Base-by-base conservation (phyloP, 257 asterid genomes). In the Nicotiana tomentosiformis region DNA sequence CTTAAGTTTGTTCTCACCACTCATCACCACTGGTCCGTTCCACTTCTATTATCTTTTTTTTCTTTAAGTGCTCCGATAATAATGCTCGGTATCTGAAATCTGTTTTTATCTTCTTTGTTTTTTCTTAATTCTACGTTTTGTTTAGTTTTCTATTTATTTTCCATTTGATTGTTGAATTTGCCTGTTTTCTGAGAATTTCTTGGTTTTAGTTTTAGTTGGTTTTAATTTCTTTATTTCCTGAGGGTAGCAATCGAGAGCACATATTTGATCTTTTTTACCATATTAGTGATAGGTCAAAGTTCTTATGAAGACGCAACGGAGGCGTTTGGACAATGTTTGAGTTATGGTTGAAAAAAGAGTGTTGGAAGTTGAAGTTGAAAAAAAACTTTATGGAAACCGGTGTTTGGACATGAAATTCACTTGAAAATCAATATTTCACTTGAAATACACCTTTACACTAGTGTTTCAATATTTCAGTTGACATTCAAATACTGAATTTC, bases 1-100 rank as follows among this genome's bases (percentile, higher is more conserved):
- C 92, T 96, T 10, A 93, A 94, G 91, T 82, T 91, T 60, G 95
- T 96, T 62, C 98, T 96, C 89, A 94, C 99, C 81, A 94, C 99
- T 77, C 98, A 96, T 88, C 98, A 96, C 77, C 99, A 96, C 92
- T 92, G 97, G 99, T 95, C 43, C 53, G 84, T 62, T 32, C 78
- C 18, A 17, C n/a, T 65, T 78, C 51, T 43, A 0, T 43, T 9
- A 2, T 43, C 51, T 9, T 43, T 29, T 29, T 32, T 26, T 39
- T 23, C 23, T 37, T 37, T 1, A 10, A 35, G 0, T 9, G 23
- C 18, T 39, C 26, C 84, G 30, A 43, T 43, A 10, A 15, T 57
- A 57, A 16, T 57, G 62, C 62, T 57, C 23, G 23, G 1, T 43
- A 17, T 57, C 23, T 57, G n/a, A 57, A 57, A 17, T 23, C 64